These are phyloP conservation scores for Physcia stellaris DNA, from an alignment of 495 filamentous ascomycete species.

Conservation along the genomic window DNA sequence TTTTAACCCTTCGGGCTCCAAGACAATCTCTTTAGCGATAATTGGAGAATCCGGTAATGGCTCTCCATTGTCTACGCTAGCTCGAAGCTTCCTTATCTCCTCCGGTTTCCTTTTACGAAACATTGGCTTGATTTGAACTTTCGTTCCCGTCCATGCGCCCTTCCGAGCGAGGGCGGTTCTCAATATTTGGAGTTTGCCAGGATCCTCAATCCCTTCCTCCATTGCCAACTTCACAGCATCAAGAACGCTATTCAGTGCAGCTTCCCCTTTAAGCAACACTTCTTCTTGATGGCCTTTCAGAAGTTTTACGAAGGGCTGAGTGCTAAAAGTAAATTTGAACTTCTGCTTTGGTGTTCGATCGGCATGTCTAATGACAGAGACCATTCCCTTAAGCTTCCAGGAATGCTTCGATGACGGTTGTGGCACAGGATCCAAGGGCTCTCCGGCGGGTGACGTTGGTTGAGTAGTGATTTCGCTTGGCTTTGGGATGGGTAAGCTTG, in stretches of 20 bases:
- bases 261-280: slow-evolving; percentile 82
- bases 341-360: slow-evolving; percentile 98
- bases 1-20: slow-evolving; percentile 8
- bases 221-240: slow-evolving; percentile 71
- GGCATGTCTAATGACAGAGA: slow-evolving; percentile 88
- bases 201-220: slow-evolving; percentile 66
- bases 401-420: slow-evolving; percentile 86
- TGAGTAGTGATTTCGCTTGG: slow-evolving; percentile 5
- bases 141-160: slow-evolving; percentile 85
- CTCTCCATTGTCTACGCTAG: slow-evolving; percentile 13
- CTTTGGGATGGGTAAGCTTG: slow-evolving; percentile 6
- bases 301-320: slow-evolving; percentile 85
- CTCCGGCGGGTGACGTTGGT: slow-evolving; percentile 11
- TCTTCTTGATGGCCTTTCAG: slow-evolving; percentile 92
- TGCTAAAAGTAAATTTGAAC: slow-evolving; percentile 98
- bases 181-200: slow-evolving; percentile 68
- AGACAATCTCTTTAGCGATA: background rate
- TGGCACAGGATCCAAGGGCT: slow-evolving; percentile 34
- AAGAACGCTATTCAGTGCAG: slow-evolving; percentile 78
- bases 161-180: slow-evolving; percentile 81
- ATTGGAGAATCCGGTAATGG: slow-evolving; percentile 1
- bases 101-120: slow-evolving; percentile 69
- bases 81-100: slow-evolving; percentile 23
- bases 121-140: slow-evolving; percentile 98
- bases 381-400: slow-evolving; percentile 98